phyloP scores from a whole-genome alignment of 2,329 filamentous ascomycete species.

The Ambrosiella cleistominuta region DNA sequence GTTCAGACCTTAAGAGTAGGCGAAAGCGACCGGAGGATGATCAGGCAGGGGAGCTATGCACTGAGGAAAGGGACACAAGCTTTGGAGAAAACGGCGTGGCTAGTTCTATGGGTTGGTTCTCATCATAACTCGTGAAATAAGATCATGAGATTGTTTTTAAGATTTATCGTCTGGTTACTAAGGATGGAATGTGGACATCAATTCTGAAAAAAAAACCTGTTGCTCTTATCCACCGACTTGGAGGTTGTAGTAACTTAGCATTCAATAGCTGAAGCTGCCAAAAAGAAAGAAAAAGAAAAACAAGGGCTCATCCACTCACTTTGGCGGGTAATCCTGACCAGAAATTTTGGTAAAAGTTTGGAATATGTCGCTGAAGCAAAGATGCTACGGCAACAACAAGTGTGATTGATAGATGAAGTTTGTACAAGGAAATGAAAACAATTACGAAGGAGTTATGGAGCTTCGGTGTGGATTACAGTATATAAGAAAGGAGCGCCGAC shows the following conservation, averaged over 20 bases:
- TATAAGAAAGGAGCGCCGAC: not conserved
- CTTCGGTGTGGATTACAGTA: not conserved
- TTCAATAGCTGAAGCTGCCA: too few species aligned
- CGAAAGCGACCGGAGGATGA: conserved; percentile 6
- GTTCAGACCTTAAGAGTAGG: conserved; percentile 1
- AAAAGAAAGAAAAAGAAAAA: not conserved
- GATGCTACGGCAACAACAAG: not conserved
- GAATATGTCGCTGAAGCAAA: not conserved
- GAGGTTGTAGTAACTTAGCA: too few species aligned
- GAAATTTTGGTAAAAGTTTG: not conserved
- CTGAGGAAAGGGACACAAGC: not conserved
- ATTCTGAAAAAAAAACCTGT: too few species aligned
- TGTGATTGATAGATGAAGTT: not conserved
- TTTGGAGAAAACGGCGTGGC: not conserved
- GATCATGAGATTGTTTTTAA: not conserved
- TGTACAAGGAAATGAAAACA: not conserved
- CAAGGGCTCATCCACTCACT: not conserved
- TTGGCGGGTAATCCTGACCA: not conserved
- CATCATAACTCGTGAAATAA: not conserved
- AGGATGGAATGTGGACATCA: too few species aligned
- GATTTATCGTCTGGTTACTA: too few species aligned
- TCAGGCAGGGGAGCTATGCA: not conserved
- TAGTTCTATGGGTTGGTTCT: not conserved
- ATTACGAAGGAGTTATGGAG: not conserved
- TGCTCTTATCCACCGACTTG: too few species aligned